These are phyloP conservation scores for Phytophthora pseudosyringae DNA, from an alignment of 352 stramenopile species.

Conservation along the genomic window DNA sequence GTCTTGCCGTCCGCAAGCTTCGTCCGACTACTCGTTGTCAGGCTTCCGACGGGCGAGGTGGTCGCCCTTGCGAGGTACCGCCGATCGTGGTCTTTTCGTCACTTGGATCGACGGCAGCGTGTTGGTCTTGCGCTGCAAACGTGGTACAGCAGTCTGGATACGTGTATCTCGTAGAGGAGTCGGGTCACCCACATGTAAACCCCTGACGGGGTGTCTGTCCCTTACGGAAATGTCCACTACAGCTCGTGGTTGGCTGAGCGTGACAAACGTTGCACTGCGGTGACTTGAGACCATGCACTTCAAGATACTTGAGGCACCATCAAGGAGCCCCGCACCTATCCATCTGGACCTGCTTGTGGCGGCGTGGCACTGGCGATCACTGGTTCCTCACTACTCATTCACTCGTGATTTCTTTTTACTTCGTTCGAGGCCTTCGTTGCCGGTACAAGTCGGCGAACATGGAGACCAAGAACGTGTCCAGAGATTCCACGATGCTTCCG, in stretches of 20 bases:
- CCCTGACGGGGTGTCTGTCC: slow-evolving; percentile 5
- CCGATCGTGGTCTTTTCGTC: too few species aligned
- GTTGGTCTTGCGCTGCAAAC: neutral
- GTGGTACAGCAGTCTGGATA: neutral
- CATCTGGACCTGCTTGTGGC: slow-evolving; percentile 4
- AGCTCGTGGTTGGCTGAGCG: neutral
- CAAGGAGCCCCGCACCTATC: slow-evolving; percentile 5
- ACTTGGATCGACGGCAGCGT: too few species aligned
- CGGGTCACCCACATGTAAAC: neutral
- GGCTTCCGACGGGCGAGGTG: neutral
- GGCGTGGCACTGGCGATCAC: neutral
- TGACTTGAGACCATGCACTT: slow-evolving; percentile 17
- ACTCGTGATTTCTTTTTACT: neutral
- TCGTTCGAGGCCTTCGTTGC: neutral
- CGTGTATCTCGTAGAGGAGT: neutral
- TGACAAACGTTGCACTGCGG: slow-evolving; percentile 8
- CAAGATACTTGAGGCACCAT: slow-evolving; percentile 13
- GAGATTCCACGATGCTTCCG: slow-evolving; percentile 5
- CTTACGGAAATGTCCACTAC: slow-evolving; percentile 9
- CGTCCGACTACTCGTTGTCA: neutral
- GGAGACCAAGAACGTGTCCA: slow-evolving; percentile 6
- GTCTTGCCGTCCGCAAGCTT: slow-evolving; percentile 1
- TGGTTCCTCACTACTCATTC: slow-evolving; percentile 4
- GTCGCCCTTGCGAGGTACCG: too few species aligned
- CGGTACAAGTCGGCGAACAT: slow-evolving; percentile 1